phyloP scores from a whole-genome alignment of 495 filamentous ascomycete genomes.

The Daldinia childiae region DNA sequence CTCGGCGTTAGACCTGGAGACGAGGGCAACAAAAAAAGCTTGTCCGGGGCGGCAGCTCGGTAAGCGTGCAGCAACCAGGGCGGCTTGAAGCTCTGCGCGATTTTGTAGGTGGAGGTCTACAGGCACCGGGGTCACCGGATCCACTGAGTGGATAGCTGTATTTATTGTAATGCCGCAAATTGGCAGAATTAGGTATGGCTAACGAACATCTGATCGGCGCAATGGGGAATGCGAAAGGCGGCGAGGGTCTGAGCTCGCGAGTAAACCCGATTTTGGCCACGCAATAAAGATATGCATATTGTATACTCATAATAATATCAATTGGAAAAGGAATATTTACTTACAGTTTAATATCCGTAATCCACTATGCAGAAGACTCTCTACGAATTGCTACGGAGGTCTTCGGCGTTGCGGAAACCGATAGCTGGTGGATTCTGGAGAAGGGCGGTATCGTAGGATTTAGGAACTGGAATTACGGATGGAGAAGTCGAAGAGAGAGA shows the following conservation, averaged over 20 bases:
- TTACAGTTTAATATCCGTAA: constrained; percentile 1
- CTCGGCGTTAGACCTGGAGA: constrained; percentile 42
- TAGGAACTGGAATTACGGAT: constrained; percentile 35
- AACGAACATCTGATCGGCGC: constrained; percentile 13
- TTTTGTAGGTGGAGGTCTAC: constrained; percentile 46
- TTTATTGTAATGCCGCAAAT: constrained; percentile 43
- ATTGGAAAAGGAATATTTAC: constrained; percentile 19
- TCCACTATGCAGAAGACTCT: background rate
- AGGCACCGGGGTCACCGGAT: constrained; percentile 43
- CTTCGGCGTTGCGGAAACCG: constrained; percentile 5
- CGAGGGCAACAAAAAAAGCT: constrained; percentile 45
- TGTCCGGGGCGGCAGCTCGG: constrained; percentile 41
- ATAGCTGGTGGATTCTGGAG: constrained; percentile 15
- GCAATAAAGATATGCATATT: constrained; percentile 12
- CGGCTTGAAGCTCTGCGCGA: constrained; percentile 46
- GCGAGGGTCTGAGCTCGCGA: constrained; percentile 26
- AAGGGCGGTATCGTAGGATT: constrained; percentile 35
- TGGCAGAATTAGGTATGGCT: constrained; percentile 22
- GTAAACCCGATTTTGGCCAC: constrained; percentile 24
- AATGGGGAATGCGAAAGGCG: constrained; percentile 34
- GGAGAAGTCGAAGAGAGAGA: constrained; percentile 29
- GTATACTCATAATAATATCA: background rate
- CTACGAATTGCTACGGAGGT: constrained; percentile 8
- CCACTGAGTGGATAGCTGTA: constrained; percentile 43
- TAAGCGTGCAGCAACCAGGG: constrained; percentile 28